phyloP scores from a whole-genome alignment of 2,329 filamentous ascomycete genomes.

The Juglanconis oblonga region DNA sequence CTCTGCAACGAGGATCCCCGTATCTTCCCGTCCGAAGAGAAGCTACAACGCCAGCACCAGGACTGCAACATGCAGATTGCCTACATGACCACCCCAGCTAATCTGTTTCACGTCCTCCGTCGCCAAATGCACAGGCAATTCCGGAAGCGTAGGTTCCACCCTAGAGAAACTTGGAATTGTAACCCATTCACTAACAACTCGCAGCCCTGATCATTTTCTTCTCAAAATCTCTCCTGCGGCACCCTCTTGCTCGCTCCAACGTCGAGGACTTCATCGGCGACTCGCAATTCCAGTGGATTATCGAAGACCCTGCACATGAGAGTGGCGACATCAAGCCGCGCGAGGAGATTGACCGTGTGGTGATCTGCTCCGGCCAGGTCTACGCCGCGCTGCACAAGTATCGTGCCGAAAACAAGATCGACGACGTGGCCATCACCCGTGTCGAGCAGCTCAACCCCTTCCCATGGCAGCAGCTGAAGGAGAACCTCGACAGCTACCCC shows the following conservation, averaged over 20 bases:
- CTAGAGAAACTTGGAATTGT: background rate
- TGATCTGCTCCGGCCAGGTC: conserved; percentile 93
- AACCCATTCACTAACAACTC: conserved; percentile 22
- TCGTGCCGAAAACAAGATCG: conserved; percentile 80
- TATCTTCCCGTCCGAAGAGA: conserved; percentile 82
- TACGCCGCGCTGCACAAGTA: conserved; percentile 89
- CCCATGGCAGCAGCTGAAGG: conserved; percentile 94
- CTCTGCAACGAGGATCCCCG: conserved; percentile 97
- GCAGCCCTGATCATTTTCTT: conserved; percentile 94
- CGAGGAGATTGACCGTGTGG: conserved; percentile 88
- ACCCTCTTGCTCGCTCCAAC: conserved; percentile 83
- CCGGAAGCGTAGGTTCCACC: conserved; percentile 79
- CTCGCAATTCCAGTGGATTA: conserved; percentile 95
- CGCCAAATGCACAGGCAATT: conserved; percentile 99
- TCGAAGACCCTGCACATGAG: conserved; percentile 83
- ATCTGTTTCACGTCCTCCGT: conserved; percentile 93
- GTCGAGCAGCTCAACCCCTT: conserved; percentile 98
- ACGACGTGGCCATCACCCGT: conserved; percentile 89
- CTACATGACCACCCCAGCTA: conserved; percentile 94
- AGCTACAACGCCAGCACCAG: conserved; percentile 94
- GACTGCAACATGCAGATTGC: conserved; percentile 99
- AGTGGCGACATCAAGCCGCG: conserved; percentile 69
- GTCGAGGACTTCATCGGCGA: conserved; percentile 90
- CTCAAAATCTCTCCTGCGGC: conserved; percentile 92
- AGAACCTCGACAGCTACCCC: conserved; percentile 94